Evolutionary conservation across 768 basidiomycete species (phyloP).

Genomic region (Neoboletus subvelutipes): DNA sequence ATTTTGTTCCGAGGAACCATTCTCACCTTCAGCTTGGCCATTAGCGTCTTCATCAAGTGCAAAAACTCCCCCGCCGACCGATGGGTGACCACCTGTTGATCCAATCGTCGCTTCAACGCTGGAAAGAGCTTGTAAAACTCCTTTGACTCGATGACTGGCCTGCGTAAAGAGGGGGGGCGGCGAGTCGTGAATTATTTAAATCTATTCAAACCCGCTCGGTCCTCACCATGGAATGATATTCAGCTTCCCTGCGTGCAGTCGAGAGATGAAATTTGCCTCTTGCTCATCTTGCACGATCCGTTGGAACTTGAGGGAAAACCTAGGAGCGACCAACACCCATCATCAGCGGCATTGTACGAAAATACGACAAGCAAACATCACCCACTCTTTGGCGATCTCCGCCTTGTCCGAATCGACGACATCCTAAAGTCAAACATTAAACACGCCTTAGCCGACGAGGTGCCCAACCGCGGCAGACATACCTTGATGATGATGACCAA

Average conservation of each 20-base stretch:
- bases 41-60: slow-evolving; percentile 56
- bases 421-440: slow-evolving; percentile 40
- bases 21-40: slow-evolving; percentile 66
- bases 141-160: slow-evolving; percentile 59
- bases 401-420: slow-evolving; percentile 60
- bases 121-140: slow-evolving; percentile 58
- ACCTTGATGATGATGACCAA: slow-evolving; percentile 66
- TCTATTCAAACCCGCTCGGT: neutral
- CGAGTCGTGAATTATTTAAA: too few species aligned
- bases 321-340: slow-evolving; percentile 12
- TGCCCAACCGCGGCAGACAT: neutral
- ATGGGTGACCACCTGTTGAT: slow-evolving; percentile 50
- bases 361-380: neutral
- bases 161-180: neutral
- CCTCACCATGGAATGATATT: slow-evolving; percentile 57
- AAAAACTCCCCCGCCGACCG: slow-evolving; percentile 53
- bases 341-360: neutral
- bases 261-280: slow-evolving; percentile 60
- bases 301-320: slow-evolving; percentile 57
- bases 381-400: slow-evolving; percentile 60
- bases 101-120: slow-evolving; percentile 44
- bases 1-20: neutral
- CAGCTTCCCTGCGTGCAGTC: slow-evolving; percentile 53
- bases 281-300: slow-evolving; percentile 64
- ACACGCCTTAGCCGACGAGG: neutral